These are phyloP conservation scores for Solanum hybrid DNA, from an alignment of 305 asterid species.

Conservation along the genomic window DNA sequence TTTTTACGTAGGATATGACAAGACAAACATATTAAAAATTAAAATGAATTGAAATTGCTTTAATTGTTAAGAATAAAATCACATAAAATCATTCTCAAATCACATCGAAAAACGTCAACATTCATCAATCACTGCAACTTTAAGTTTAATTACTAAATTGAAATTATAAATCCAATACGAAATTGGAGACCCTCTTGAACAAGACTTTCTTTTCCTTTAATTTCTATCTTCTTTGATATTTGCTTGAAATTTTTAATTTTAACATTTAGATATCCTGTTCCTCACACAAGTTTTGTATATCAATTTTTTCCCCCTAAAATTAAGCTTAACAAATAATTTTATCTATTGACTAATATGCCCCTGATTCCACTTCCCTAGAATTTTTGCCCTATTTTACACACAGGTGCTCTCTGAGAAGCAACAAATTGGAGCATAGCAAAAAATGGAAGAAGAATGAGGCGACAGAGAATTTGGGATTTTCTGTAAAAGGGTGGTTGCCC, in stretches of 20 bases:
- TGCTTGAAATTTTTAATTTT: too few species aligned
- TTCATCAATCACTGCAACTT: not conserved
- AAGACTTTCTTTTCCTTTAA: too few species aligned
- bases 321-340: not conserved
- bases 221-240: too few species aligned
- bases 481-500: not conserved
- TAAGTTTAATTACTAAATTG: not conserved
- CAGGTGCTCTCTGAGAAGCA: not conserved
- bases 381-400: not conserved
- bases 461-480: not conserved
- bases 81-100: not conserved
- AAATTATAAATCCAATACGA: too few species aligned
- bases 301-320: too few species aligned
- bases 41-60: not conserved
- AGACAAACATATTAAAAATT: not conserved
- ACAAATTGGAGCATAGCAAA: not conserved
- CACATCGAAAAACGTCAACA: not conserved
- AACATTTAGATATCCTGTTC: too few species aligned
- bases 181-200: too few species aligned
- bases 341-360: not conserved
- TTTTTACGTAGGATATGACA: not conserved
- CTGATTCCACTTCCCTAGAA: not conserved
- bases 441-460: not conserved
- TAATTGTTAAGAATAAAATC: not conserved
- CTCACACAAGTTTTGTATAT: too few species aligned